Percentiles rank a stretch among this genome's conserved stretches.
phyloP scores from a whole-genome alignment of 2,329 filamentous ascomycete species.

The Fusarium multiceps region DNA sequence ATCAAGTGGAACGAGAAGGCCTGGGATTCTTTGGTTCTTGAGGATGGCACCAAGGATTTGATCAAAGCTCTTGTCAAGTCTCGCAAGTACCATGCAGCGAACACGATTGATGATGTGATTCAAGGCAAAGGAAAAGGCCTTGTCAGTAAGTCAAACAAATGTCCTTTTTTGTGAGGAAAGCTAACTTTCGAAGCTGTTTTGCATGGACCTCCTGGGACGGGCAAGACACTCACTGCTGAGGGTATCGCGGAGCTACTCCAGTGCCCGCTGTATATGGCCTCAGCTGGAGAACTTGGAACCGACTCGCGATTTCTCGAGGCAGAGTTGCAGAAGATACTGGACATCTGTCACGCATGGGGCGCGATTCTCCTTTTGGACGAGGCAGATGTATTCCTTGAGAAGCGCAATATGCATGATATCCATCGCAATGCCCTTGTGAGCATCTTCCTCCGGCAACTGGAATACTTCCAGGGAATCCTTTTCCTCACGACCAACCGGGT shows the following conservation, averaged over 20 bases:
- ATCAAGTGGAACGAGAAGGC: conserved; percentile 88
- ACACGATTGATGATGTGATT: conserved; percentile 85
- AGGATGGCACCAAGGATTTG: conserved; percentile 69
- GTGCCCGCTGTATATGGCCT: conserved; percentile 85
- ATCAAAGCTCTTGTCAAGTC: conserved; percentile 83
- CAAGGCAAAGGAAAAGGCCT: conserved; percentile 89
- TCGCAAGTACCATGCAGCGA: conserved; percentile 83
- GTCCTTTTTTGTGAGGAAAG: neutral
- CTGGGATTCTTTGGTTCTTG: conserved; percentile 83
- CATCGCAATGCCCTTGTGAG: conserved; percentile 87
- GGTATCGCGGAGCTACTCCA: conserved; percentile 85
- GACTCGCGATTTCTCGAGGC: conserved; percentile 78
- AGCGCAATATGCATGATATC: conserved; percentile 83
- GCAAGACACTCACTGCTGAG: conserved; percentile 89
- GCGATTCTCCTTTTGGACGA: conserved; percentile 88
- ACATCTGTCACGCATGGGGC: conserved; percentile 87
- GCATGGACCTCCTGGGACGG: conserved; percentile 86
- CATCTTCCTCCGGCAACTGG: conserved; percentile 86
- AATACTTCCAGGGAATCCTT: conserved; percentile 92
- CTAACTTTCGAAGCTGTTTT: conserved; percentile 67
- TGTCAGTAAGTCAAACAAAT: conserved; percentile 62
- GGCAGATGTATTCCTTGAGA: conserved; percentile 86
- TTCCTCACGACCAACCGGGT: conserved; percentile 92
- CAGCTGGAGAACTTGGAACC: conserved; percentile 83
- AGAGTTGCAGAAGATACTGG: conserved; percentile 84